Base-by-base conservation (phyloP, 1,284 basidiomycete genomes). In the Peniophora sp. region DNA sequence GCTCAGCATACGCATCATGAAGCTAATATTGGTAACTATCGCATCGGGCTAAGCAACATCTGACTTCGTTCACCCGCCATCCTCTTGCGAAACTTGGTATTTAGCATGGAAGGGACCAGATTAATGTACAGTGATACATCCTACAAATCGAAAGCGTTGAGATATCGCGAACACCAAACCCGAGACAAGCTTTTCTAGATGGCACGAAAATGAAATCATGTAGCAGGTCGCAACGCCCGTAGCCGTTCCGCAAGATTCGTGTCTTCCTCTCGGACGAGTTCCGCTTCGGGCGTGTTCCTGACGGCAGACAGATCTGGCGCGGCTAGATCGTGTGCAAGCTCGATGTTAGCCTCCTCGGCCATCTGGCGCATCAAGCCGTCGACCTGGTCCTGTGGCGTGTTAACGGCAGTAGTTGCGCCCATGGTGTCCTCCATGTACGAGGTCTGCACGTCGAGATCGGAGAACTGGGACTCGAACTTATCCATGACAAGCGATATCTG, bases 401-500 rank as follows among this genome's bases (percentile, higher is more conserved):
- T 87, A 42, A 91, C 80, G 15, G 95, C 97, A 1, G 93, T 97
- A 12, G 95, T 94, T 51, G 88, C 83, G 18, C 86, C 86, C 85
- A 99, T 97, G 23, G 94, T 88, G 53, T 93, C 91, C 65, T 99
- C 97, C 93, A 99, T 97, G 70, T 96, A 96, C 3, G 88, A 90
- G 3, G 97, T 97, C 68, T 99, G 97, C 3, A 98, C 97, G 64
- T 99, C 97, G 37, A 99, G 80, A 68, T 99, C 97, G 52, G 92
- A 79, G 71, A 99, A 98, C 62, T 99, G 96, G 2, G 83, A 64
- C 68, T 99, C 97, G 67, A 99, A 99, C 72, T 96, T 98, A 72
- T 99, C 97, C 97, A 99, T 99, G 15, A 99, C 93, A 55, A 92
- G 70, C 11, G 97, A 96, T 68, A 99, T 99, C 95, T 98, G 58